These are phyloP conservation scores for Manihot esculenta DNA, from an alignment of 441 rosid species.

Conservation along the genomic window DNA sequence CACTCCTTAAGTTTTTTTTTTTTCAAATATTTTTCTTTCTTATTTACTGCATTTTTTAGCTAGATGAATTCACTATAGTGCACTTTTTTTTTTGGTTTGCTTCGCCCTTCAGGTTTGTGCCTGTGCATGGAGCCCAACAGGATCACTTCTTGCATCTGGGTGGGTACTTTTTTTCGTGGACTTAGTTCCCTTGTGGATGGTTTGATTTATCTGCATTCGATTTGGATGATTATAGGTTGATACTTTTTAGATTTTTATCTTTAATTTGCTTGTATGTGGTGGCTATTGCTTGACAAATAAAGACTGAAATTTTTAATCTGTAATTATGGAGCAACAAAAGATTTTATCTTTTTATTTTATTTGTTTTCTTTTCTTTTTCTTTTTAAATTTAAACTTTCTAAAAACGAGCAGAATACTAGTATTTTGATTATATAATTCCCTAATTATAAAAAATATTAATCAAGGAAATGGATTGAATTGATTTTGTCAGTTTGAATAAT, in stretches of 20 bases:
- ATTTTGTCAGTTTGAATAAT: constrained; percentile 2
- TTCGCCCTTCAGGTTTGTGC: constrained; percentile 93
- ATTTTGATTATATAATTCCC: not conserved
- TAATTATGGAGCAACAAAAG: not conserved
- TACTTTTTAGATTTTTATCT: constrained; percentile 2
- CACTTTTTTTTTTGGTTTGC: constrained; percentile 1
- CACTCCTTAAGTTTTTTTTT: not conserved
- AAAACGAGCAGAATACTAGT: not conserved
- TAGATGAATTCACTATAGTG: constrained; percentile 4
- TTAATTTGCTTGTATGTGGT: not conserved
- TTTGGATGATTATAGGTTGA: constrained; percentile 4
- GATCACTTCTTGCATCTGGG: constrained; percentile 99
- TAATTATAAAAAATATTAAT: not conserved
- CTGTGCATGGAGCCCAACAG: constrained; percentile 98
- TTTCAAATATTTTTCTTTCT: constrained; percentile 4
- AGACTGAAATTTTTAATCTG: not conserved
- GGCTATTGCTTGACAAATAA: too few relatives aligned
- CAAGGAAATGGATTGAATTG: not conserved
- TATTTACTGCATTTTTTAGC: not conserved
- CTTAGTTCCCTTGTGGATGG: constrained; percentile 7
- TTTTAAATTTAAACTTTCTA: not conserved
- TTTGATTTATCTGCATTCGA: not conserved
- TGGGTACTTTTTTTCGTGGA: constrained; percentile 39
- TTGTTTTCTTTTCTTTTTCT: too few relatives aligned
- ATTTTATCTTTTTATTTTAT: not conserved